Evolutionary conservation across 257 asterid genomes (phyloP).

Genomic region (Nicotiana undulata): DNA sequence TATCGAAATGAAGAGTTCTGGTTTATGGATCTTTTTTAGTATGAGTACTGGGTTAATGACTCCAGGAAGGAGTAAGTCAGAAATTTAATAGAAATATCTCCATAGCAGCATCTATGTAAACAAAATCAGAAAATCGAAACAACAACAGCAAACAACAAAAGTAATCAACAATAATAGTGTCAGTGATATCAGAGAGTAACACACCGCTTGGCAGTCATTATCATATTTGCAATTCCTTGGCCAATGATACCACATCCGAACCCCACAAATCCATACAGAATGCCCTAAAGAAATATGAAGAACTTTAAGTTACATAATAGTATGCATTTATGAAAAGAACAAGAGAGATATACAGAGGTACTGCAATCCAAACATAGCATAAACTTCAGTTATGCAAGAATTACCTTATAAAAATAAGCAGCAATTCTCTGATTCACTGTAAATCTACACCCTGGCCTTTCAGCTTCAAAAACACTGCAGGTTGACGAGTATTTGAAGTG

Average conservation of each 20-base stretch:
- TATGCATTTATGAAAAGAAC: not conserved
- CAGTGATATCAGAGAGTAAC: slow-evolving; percentile 6
- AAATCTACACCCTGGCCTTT: slow-evolving; percentile 77
- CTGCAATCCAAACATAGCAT: not conserved
- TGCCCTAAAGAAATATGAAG: slow-evolving; percentile 48
- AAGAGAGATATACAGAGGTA: not conserved
- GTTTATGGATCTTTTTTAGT: not conserved
- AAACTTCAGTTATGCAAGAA: not conserved
- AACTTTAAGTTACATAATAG: not conserved
- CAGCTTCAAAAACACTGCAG: slow-evolving; percentile 92
- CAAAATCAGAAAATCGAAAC: not conserved
- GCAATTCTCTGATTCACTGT: slow-evolving; percentile 73
- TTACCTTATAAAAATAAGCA: slow-evolving; percentile 84
- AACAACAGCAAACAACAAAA: not conserved
- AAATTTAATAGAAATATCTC: not conserved
- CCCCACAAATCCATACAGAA: slow-evolving; percentile 84
- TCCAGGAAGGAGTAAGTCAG: not conserved
- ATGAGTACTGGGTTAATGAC: not conserved
- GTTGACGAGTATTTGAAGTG: slow-evolving; percentile 5
- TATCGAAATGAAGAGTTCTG: not conserved
- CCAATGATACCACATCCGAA: slow-evolving; percentile 95
- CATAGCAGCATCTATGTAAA: not conserved
- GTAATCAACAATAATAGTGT: not conserved
- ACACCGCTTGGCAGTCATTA: slow-evolving; percentile 94
- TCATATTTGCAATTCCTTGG: slow-evolving; percentile 92